Conservation (phyloP, 1,284 basidiomycete genomes). For the Pseudozyma hubeiensis region DNA sequence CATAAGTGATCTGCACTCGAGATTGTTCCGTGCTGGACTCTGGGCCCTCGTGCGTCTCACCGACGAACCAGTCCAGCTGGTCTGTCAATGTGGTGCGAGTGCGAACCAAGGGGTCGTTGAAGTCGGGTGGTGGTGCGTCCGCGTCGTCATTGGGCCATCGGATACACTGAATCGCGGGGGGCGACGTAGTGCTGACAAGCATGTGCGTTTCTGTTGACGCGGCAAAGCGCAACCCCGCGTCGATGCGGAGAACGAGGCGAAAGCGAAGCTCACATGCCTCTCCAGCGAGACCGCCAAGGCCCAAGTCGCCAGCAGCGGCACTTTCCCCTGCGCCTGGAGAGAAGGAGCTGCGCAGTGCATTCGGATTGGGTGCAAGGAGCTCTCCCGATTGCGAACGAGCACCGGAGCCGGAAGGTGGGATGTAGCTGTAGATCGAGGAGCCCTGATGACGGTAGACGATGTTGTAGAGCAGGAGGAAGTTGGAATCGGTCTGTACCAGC, state of each 20-base stretch:
- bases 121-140: constrained; percentile 26
- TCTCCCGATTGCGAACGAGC: constrained; percentile 45
- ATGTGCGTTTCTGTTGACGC: constrained; percentile 52
- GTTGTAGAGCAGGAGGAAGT: constrained; percentile 54
- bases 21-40: not conserved
- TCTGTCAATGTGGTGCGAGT: constrained; percentile 49
- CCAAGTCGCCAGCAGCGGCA: constrained; percentile 39
- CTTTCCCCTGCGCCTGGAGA: constrained; percentile 59
- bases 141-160: constrained; percentile 60
- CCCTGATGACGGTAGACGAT: constrained; percentile 39
- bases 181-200: constrained; percentile 58
- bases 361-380: constrained; percentile 44
- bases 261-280: constrained; percentile 55
- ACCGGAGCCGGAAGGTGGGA: constrained; percentile 50
- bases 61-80: constrained; percentile 42
- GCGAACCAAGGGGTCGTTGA: constrained; percentile 34
- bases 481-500: constrained; percentile 47
- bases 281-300: constrained; percentile 43
- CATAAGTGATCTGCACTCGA: constrained; percentile 25
- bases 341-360: constrained; percentile 52
- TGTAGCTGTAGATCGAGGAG: constrained; percentile 55
- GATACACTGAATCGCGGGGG: constrained; percentile 63
- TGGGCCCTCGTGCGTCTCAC: not conserved
- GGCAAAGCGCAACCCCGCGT: constrained; percentile 58
- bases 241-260: constrained; percentile 59